Percentiles rank a stretch among this genome's conserved stretches.
Evolutionary conservation across 768 basidiomycete species (phyloP).

Genomic region (Mycena latifolia): DNA sequence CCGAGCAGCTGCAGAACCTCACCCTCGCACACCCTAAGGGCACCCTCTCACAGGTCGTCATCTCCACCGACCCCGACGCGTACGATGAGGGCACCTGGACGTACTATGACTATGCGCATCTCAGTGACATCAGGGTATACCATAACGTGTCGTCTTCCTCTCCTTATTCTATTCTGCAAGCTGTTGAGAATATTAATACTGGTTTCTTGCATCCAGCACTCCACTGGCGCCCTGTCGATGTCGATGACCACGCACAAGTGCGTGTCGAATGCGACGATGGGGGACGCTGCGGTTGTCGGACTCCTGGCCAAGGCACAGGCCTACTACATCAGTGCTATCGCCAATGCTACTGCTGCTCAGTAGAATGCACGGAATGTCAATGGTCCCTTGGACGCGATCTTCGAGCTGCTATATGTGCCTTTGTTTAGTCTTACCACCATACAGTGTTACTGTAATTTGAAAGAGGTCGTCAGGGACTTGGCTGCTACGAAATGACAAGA

Average conservation of each 20-base stretch:
- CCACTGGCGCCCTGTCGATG: constrained; percentile 2
- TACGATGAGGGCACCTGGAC: constrained; percentile 15
- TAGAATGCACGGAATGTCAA: no score
- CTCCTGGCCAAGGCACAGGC: constrained; percentile 13
- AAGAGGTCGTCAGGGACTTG: no score
- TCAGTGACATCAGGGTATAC: constrained; percentile 14
- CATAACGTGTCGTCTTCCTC: constrained; percentile 2
- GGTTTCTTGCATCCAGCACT: constrained; percentile 4
- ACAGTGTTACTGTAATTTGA: no score
- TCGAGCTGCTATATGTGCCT: no score
- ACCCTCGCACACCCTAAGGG: constrained; percentile 3
- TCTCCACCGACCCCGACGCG: constrained; percentile 10
- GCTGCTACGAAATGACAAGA: no score
- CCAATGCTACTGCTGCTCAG: no score
- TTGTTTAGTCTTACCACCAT: no score
- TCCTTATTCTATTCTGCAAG: not conserved
- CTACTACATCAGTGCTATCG: constrained; percentile 10
- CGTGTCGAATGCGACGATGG: constrained; percentile 14
- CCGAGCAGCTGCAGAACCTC: constrained; percentile 15
- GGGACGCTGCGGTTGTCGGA: constrained; percentile 9
- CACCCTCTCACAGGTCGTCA: constrained; percentile 9
- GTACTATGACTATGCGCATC: constrained; percentile 12
- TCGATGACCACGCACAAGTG: constrained; percentile 18
- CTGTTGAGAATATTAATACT: not conserved
- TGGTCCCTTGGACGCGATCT: no score